These are phyloP conservation scores for Aspergillus nomiae DNA, from an alignment of 2,329 filamentous ascomycete species.

Conservation along the genomic window DNA sequence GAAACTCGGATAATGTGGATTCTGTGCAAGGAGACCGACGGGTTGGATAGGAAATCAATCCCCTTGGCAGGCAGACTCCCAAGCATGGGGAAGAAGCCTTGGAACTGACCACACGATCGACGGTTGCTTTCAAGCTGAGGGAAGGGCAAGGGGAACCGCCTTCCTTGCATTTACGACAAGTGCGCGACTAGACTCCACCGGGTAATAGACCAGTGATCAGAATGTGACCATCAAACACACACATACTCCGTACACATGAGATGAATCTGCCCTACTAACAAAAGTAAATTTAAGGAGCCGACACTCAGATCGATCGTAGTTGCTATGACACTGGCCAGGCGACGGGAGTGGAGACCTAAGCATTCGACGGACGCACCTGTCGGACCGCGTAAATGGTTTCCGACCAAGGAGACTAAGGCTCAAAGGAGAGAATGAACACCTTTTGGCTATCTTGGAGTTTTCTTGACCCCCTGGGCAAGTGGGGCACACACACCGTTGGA, in stretches of 20 bases:
- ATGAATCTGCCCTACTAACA: background rate
- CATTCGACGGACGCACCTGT: conserved; percentile 4
- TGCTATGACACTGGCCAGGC: conserved; percentile 7
- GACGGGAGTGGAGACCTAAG: background rate
- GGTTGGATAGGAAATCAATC: background rate
- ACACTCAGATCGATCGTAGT: conserved; percentile 4
- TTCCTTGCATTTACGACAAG: background rate
- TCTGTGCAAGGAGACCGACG: background rate
- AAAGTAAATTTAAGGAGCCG: conserved; percentile 8
- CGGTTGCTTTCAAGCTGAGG: background rate
- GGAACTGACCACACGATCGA: background rate
- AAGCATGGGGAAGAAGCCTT: background rate
- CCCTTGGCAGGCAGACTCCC: conserved; percentile 6
- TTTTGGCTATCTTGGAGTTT: background rate
- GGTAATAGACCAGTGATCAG: background rate
- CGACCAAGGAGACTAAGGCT: background rate
- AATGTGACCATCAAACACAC: background rate
- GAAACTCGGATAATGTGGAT: background rate
- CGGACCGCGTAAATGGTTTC: background rate
- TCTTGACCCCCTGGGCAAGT: conserved; percentile 2
- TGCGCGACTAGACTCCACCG: background rate
- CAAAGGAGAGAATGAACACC: background rate
- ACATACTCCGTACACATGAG: background rate
- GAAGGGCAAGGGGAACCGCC: background rate
- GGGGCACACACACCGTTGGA: conserved; percentile 7